Evolutionary conservation across 2,329 filamentous ascomycete species (phyloP).

Genomic region (Juglanconis sp.): DNA sequence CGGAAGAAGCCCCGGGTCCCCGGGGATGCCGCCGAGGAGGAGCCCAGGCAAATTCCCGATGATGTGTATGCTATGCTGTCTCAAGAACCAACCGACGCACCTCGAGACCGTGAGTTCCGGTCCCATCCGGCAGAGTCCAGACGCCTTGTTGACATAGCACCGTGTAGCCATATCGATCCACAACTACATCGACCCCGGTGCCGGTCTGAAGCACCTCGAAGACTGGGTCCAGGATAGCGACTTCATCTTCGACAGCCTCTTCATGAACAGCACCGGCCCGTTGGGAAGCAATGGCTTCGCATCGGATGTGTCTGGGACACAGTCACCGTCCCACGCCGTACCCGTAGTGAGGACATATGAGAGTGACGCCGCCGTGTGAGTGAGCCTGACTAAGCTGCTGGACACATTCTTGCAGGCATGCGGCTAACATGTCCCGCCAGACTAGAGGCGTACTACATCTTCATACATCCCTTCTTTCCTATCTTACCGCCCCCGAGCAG

Average conservation of each 20-base stretch:
- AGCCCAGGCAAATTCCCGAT: constrained; percentile 21
- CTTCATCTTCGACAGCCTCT: constrained; percentile 44
- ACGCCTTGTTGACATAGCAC: constrained; percentile 6
- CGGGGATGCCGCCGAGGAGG: constrained; percentile 22
- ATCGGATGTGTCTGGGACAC: constrained; percentile 4
- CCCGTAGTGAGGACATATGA: constrained; percentile 42
- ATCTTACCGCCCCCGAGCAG: constrained; percentile 42
- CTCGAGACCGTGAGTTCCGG: constrained; percentile 28
- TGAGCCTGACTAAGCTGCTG: constrained; percentile 24
- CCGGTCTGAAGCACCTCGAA: constrained; percentile 43
- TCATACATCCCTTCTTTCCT: constrained; percentile 49
- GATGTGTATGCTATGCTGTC: constrained; percentile 20
- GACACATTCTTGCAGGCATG: not conserved
- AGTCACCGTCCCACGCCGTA: constrained; percentile 1
- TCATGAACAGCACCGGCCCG: constrained; percentile 23
- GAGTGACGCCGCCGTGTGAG: constrained; percentile 39
- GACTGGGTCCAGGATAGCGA: constrained; percentile 45
- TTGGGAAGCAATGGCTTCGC: not conserved
- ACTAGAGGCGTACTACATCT: constrained; percentile 49
- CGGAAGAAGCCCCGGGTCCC: constrained; percentile 34
- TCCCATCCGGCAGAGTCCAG: not conserved
- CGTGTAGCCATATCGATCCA: constrained; percentile 33
- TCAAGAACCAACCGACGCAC: constrained; percentile 28
- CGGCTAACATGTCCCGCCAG: constrained; percentile 14
- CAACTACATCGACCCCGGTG: constrained; percentile 44